Evolutionary conservation across 2,329 filamentous ascomycete genomes (phyloP).

Genomic region (Akanthomyces uredinophilus): DNA sequence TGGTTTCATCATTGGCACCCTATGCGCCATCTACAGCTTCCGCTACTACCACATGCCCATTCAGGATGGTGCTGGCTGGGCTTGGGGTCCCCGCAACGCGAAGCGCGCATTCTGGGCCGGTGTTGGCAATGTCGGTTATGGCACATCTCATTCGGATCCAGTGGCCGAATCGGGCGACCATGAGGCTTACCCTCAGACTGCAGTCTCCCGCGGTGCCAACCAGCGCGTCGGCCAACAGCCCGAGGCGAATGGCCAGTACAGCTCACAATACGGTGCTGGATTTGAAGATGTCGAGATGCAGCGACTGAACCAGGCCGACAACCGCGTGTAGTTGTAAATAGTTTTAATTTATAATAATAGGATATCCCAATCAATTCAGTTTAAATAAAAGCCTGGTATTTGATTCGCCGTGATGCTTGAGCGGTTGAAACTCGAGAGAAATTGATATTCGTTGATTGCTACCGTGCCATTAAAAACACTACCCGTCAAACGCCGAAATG

Average conservation of each 20-base stretch:
- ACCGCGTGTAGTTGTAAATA: slow-evolving; percentile 4
- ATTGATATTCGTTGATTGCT: slow-evolving; percentile 10
- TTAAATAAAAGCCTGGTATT: neutral
- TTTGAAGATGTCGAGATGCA: slow-evolving; percentile 29
- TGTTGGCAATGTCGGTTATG: slow-evolving; percentile 56
- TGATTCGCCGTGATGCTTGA: neutral
- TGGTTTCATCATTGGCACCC: slow-evolving; percentile 72
- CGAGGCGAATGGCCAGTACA: slow-evolving; percentile 1
- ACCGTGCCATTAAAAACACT: slow-evolving; percentile 7
- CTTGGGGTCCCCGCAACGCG: slow-evolving; percentile 73
- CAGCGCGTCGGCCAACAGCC: slow-evolving; percentile 13
- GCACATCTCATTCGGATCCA: slow-evolving; percentile 32
- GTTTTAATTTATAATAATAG: neutral
- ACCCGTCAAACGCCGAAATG: slow-evolving; percentile 11
- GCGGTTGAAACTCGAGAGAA: neutral
- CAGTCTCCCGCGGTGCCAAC: slow-evolving; percentile 14
- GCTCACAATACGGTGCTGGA: neutral
- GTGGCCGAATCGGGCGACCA: slow-evolving; percentile 24
- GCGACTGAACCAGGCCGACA: slow-evolving; percentile 17
- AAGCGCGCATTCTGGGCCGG: slow-evolving; percentile 76
- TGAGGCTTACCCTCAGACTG: slow-evolving; percentile 5
- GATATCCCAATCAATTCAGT: neutral
- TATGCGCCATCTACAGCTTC: slow-evolving; percentile 69
- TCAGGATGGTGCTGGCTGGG: slow-evolving; percentile 70
- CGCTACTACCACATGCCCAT: slow-evolving; percentile 83